These are phyloP conservation scores for Galerina marginata DNA, from an alignment of 768 basidiomycete genomes.

Conservation along the genomic window DNA sequence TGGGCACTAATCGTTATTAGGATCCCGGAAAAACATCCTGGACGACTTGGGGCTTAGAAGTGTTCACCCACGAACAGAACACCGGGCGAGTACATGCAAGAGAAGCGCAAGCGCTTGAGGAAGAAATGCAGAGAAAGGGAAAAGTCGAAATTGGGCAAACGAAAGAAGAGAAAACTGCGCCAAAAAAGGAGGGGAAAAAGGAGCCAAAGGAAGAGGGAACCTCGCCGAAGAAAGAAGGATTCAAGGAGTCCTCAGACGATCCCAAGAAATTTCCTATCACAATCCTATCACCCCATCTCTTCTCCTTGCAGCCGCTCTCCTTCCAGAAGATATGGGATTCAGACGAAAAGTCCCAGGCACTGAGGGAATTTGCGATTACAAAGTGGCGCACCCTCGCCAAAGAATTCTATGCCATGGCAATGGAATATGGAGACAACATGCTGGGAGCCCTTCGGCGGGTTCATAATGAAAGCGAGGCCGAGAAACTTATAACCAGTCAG, in stretches of 20 bases:
- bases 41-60: background rate
- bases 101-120: too few relatives aligned
- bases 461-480: background rate
- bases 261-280: background rate
- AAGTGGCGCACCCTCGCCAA: background rate
- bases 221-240: too few relatives aligned
- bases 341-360: background rate
- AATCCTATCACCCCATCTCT: constrained; percentile 1
- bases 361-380: background rate
- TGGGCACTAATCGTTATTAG: background rate
- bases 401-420: background rate
- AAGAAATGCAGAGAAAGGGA: too few relatives aligned
- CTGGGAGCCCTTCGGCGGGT: background rate
- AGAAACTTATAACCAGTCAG: background rate
- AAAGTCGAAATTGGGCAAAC: too few relatives aligned
- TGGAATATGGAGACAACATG: background rate
- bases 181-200: too few relatives aligned
- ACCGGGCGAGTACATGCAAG: too few relatives aligned
- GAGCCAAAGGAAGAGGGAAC: too few relatives aligned
- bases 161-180: too few relatives aligned
- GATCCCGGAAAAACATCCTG: background rate
- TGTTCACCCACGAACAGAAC: background rate
- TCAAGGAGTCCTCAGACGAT: too few relatives aligned
- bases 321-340: constrained; percentile 1
- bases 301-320: background rate